Conservation (phyloP, 345 rosid genomes). For the Heritiera fomes region DNA sequence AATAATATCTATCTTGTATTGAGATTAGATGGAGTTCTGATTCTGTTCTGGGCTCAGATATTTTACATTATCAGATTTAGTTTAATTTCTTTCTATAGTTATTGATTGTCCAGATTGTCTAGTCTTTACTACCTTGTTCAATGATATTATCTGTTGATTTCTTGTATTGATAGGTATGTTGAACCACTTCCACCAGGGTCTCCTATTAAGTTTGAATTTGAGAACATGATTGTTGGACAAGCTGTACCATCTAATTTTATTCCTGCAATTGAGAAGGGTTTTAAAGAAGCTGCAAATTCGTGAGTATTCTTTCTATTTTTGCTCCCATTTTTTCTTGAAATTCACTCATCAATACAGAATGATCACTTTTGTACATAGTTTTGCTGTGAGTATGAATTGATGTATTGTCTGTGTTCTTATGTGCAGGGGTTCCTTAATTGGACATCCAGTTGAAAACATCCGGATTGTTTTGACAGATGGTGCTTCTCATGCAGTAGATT, state of each 20-base stretch:
- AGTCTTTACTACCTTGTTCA: not conserved
- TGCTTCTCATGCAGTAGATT: conserved; percentile 94
- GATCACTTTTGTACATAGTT: not conserved
- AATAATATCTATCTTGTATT: not conserved
- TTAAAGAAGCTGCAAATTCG: conserved; percentile 98
- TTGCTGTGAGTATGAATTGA: conserved; percentile 1
- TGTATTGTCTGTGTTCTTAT: conserved; percentile 11
- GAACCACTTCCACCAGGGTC: conserved; percentile 80
- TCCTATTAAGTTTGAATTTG: conserved; percentile 79
- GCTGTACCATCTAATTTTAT: conserved; percentile 91
- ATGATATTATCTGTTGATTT: conserved; percentile 12
- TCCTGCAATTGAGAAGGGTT: conserved; percentile 97
- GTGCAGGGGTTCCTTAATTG: conserved; percentile 92
- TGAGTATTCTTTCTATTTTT: conserved; percentile 36
- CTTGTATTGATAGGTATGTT: conserved; percentile 53
- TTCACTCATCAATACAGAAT: not conserved
- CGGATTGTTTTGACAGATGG: conserved; percentile 87
- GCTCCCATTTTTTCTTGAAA: not conserved
- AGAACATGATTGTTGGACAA: conserved; percentile 93
- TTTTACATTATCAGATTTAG: not conserved
- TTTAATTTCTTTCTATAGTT: conserved; percentile 4
- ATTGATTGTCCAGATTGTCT: not conserved
- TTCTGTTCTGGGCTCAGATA: not conserved
- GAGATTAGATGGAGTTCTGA: not conserved
- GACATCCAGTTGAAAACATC: conserved; percentile 93